Conservation (phyloP, 805 yeast genomes). For the Wickerhamomyces queroliae region DNA sequence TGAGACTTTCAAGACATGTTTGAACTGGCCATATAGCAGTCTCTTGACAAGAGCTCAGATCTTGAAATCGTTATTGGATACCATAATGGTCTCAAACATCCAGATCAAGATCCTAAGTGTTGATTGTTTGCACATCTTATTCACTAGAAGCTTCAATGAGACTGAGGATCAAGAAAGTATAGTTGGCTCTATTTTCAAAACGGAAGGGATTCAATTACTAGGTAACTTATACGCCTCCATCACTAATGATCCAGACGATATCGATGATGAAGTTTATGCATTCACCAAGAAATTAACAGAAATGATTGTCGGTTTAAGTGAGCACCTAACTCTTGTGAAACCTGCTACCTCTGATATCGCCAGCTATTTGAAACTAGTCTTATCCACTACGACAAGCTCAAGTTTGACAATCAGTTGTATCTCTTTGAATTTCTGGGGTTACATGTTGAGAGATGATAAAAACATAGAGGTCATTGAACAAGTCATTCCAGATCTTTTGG, state of each 20-base stretch:
- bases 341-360: constrained; percentile 51
- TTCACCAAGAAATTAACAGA: constrained; percentile 87
- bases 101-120: constrained; percentile 76
- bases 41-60: constrained; percentile 65
- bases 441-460: constrained; percentile 74
- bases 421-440: constrained; percentile 91
- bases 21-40: constrained; percentile 85
- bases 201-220: constrained; percentile 69
- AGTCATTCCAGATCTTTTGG: constrained; percentile 62
- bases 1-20: constrained; percentile 81
- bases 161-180: constrained; percentile 69
- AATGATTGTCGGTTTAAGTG: constrained; percentile 83
- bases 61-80: constrained; percentile 53
- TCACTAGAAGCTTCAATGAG: constrained; percentile 68
- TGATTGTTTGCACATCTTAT: constrained; percentile 84
- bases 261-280: constrained; percentile 77
- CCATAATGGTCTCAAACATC: constrained; percentile 54
- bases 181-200: constrained; percentile 70
- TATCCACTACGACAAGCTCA: constrained; percentile 77
- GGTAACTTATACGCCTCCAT: constrained; percentile 52
- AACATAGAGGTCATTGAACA: constrained; percentile 45
- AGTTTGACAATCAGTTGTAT: constrained; percentile 88
- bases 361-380: constrained; percentile 66
- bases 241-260: constrained; percentile 56
- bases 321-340: constrained; percentile 53